These are phyloP conservation scores for Candida corydali DNA, from an alignment of 805 yeast genomes.

Conservation along the genomic window DNA sequence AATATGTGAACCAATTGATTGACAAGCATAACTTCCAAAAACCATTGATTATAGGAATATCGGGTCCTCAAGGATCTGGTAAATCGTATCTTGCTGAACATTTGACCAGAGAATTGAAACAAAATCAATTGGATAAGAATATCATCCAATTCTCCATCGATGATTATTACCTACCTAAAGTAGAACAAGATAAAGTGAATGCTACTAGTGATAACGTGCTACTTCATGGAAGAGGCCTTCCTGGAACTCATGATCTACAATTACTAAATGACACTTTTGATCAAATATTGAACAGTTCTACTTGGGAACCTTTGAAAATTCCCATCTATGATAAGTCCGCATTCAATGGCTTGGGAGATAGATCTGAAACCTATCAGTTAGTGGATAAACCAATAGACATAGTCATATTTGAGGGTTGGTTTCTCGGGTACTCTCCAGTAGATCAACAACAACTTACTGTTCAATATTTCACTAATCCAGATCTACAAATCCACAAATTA, in stretches of 20 bases:
- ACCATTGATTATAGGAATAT: constrained; percentile 53
- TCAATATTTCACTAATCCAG: constrained; percentile 16
- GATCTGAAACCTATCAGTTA: constrained; percentile 44
- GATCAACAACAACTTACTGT: constrained; percentile 17
- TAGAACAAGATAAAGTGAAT: constrained; percentile 51
- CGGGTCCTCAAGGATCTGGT: constrained; percentile 82
- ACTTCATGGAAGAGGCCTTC: constrained; percentile 78
- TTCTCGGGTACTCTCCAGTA: constrained; percentile 60
- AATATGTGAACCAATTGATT: constrained; percentile 22
- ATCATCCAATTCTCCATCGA: constrained; percentile 68
- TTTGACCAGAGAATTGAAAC: constrained; percentile 30
- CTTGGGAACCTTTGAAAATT: constrained; percentile 16
- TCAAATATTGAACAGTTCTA: constrained; percentile 17
- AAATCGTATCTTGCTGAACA: constrained; percentile 54
- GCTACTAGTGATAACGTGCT: constrained; percentile 44
- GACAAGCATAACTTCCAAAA: constrained; percentile 5
- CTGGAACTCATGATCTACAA: constrained; percentile 85
- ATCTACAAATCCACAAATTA: constrained; percentile 18
- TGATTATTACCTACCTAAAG: constrained; percentile 73
- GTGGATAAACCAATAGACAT: constrained; percentile 48
- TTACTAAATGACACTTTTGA: constrained; percentile 37
- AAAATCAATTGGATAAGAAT: constrained; percentile 30
- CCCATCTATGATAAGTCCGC: constrained; percentile 81
- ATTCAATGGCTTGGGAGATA: constrained; percentile 74
- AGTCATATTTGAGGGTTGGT: constrained; percentile 91